Evolutionary conservation across 306 rosid species (phyloP).

Genomic region (Cajanus cajan): DNA sequence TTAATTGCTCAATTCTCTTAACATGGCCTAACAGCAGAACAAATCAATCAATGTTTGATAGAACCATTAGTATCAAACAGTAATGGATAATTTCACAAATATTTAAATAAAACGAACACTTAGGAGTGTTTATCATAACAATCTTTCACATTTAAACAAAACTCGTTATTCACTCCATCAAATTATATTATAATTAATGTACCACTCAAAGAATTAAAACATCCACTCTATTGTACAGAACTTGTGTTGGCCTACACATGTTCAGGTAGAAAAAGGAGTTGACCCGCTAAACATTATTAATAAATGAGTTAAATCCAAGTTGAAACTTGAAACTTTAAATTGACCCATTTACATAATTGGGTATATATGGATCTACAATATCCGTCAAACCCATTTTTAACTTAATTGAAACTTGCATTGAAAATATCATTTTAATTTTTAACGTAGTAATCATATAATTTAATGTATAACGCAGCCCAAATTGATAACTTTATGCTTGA

Average conservation of each 20-base stretch:
- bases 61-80: background rate
- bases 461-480: background rate
- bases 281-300: background rate
- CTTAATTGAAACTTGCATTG: background rate
- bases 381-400: background rate
- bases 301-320: background rate
- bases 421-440: background rate
- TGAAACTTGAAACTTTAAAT: background rate
- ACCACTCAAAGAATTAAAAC: background rate
- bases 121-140: background rate
- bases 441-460: background rate
- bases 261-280: background rate
- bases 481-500: background rate
- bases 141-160: background rate
- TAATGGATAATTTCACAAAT: background rate
- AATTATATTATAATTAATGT: background rate
- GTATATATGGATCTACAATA: background rate
- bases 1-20: background rate
- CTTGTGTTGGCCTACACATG: background rate
- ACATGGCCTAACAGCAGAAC: background rate
- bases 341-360: background rate
- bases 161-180: background rate
- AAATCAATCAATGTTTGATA: background rate
- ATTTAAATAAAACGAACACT: background rate
- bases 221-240: background rate